Conservation (phyloP, 2,329 filamentous ascomycete species). For the Conoideocrella luteorostrata region DNA sequence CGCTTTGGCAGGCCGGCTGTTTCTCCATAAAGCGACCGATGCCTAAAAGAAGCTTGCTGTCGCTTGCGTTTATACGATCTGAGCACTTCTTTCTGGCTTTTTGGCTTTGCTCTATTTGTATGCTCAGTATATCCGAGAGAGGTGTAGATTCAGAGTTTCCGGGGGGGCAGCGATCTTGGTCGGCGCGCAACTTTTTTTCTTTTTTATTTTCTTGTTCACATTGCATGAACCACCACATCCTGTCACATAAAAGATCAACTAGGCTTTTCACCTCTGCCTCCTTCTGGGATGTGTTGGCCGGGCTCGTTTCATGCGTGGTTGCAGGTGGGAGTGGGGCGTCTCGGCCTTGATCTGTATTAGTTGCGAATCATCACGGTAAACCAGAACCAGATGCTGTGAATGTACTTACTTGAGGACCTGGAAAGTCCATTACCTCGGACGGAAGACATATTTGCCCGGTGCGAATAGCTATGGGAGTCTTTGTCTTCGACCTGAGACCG, state of each 20-base stretch:
- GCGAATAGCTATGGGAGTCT: too few relatives aligned
- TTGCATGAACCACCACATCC: constrained; percentile 14
- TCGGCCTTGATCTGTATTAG: neutral
- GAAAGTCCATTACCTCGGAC: too few relatives aligned
- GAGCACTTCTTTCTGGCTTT: constrained; percentile 9
- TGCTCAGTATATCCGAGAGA: constrained; percentile 12
- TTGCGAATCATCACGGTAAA: neutral
- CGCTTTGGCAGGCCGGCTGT: neutral
- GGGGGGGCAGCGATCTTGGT: constrained; percentile 12
- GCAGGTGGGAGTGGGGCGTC: constrained; percentile 1
- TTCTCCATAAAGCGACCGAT: constrained; percentile 3
- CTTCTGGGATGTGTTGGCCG: neutral
- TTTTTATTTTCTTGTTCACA: constrained; percentile 13
- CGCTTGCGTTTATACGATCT: constrained; percentile 6
- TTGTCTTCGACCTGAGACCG: too few relatives aligned
- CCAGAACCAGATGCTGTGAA: neutral
- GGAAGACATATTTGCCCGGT: too few relatives aligned
- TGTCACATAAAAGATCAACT: constrained; percentile 17
- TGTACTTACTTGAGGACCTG: neutral
- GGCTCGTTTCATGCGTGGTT: constrained; percentile 2
- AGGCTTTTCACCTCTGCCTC: constrained; percentile 10
- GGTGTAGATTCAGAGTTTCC: constrained; percentile 18
- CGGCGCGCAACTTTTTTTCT: constrained; percentile 11
- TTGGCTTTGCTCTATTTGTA: constrained; percentile 11
- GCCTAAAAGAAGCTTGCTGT: constrained; percentile 5